Conservation (phyloP, 2,329 filamentous ascomycete species). For the Cladorrhinum sp. region DNA sequence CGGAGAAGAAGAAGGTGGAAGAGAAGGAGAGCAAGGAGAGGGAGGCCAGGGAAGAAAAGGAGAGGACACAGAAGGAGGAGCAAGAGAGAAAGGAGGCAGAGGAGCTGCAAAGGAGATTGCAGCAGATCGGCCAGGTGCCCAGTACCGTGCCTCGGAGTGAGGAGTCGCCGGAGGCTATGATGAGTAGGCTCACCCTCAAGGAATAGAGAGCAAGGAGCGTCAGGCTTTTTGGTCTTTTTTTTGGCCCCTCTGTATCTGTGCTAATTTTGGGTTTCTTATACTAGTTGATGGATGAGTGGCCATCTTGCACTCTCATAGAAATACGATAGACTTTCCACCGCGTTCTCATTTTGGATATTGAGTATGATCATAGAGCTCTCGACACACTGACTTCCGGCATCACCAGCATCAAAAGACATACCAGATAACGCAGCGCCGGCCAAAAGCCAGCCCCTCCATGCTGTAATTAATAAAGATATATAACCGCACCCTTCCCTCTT, state of each 20-base stretch:
- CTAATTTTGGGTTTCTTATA: slow-evolving; percentile 12
- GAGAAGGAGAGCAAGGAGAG: slow-evolving; percentile 42
- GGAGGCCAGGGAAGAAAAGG: slow-evolving; percentile 28
- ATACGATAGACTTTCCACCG: neutral
- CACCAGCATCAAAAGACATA: too few relatives aligned
- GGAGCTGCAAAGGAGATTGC: slow-evolving; percentile 47
- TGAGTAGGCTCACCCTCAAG: slow-evolving; percentile 40
- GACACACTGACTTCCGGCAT: too few relatives aligned
- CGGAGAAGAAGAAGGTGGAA: slow-evolving; percentile 52
- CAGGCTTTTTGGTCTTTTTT: slow-evolving; percentile 10
- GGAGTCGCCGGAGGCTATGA: slow-evolving; percentile 25
- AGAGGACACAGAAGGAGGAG: slow-evolving; percentile 22
- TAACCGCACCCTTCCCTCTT: too few relatives aligned
- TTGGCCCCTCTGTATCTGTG: slow-evolving; percentile 7
- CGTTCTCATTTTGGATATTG: too few relatives aligned
- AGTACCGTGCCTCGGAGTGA: slow-evolving; percentile 31
- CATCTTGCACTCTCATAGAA: neutral
- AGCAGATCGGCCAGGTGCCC: slow-evolving; percentile 42
- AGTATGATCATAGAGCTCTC: too few relatives aligned
- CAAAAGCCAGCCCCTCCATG: too few relatives aligned
- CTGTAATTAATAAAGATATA: too few relatives aligned
- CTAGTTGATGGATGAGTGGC: slow-evolving; percentile 16
- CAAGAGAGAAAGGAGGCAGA: slow-evolving; percentile 45
- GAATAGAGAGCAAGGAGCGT: slow-evolving; percentile 28
- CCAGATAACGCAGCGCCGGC: too few relatives aligned